Evolutionary conservation across 306 rosid genomes (phyloP), one percentile per base, ranked within the genome.

Genomic region (Cucumis hystrix): DNA sequence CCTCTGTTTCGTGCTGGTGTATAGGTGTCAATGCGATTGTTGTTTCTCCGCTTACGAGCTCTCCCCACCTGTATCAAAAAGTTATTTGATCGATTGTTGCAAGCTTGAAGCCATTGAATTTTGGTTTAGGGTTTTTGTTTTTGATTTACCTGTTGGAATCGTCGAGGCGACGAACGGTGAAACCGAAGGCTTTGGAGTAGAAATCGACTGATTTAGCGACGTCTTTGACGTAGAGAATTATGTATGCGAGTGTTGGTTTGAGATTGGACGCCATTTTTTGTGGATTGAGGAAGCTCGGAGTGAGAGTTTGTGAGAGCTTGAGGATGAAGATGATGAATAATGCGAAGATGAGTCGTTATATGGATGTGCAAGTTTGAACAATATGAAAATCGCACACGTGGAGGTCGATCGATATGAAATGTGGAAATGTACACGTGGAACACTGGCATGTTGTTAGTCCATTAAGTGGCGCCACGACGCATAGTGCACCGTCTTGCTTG

Each of bases 1-100:
- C 85, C 58, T 89, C 91, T 2, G 98, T 87, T 83, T 92, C 98
- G 70, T 83, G 96, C 80, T 90, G 97, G 54, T 83, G 91, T 60
- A 77, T 45, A 14, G 96, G 97, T 12, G 97, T 89, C 87, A 94
- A 94, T 12, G 98, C 97, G 37, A 92, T 85, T 0, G 98, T 92
- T 8, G 95, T 94, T 79, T 82, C 75, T 28, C 97, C 95, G 7
- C 89, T 89, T 69, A 89, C 96, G 64, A 94, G 83, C 78, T 94
- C 98, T 76, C 96, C 96, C 98, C 97, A 94, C 71, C 97, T 91
- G 57, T 52, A 43, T 21, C 21, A 4, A 49, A 47, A 40, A 16
- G 23, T 28, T 28, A 14, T 23, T 15, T 81, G 23, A 16, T 14
- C 13, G 15, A 2, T 7, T 63, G 21, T 57, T 57, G 62, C 57